Percentiles rank a stretch among this genome's conserved stretches.
Conservation (phyloP, 2,329 filamentous ascomycete genomes). For the Beauveria sp. region DNA sequence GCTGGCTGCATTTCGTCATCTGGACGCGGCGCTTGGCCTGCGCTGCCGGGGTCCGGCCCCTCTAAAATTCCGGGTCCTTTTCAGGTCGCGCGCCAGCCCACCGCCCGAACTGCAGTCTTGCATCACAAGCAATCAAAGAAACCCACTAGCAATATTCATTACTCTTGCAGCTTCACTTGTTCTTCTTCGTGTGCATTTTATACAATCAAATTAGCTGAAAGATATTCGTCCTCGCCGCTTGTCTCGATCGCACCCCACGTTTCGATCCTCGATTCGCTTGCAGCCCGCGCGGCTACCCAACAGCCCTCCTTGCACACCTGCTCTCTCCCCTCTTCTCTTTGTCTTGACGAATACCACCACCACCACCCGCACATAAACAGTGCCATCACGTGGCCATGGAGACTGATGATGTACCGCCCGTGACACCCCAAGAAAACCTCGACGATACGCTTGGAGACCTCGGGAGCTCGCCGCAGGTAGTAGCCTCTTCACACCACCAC, state of each 20-base stretch:
- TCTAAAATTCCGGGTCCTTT: conserved; percentile 24
- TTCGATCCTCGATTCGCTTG: background rate
- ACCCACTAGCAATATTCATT: conserved; percentile 5
- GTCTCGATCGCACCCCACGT: background rate
- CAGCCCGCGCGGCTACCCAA: conserved; percentile 10
- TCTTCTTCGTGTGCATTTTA: background rate
- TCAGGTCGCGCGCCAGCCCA: conserved; percentile 11
- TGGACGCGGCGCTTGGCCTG: background rate
- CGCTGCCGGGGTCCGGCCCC: conserved; percentile 15
- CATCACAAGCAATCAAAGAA: conserved; percentile 5
- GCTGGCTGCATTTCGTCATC: background rate
- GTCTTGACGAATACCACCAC: background rate
- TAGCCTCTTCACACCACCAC: conserved; percentile 12
- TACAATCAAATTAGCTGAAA: background rate
- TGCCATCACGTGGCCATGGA: conserved; percentile 13
- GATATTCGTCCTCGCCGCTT: background rate
- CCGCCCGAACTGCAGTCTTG: conserved; percentile 14
- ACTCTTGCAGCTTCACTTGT: background rate
- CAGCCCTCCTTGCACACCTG: background rate
- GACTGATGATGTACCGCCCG: conserved; percentile 8
- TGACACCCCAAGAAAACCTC: conserved; percentile 26
- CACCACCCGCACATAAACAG: background rate
- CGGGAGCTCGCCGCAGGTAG: conserved; percentile 38
- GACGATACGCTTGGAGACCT: conserved; percentile 45
- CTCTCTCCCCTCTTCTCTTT: background rate